These are phyloP conservation scores for Barnettozyma sucrosica DNA, from an alignment of 805 yeast species.

Conservation along the genomic window DNA sequence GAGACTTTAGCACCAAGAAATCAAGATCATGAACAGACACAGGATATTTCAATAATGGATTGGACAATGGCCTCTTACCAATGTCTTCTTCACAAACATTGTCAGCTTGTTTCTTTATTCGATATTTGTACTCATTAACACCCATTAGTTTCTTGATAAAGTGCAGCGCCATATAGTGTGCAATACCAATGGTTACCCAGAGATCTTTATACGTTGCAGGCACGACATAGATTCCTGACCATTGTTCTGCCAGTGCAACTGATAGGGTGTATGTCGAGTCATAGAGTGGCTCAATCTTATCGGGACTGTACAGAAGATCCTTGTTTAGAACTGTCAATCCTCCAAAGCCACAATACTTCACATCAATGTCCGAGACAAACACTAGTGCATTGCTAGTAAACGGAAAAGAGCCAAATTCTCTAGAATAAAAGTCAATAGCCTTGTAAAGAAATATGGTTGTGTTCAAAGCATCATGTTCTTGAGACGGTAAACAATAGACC, in stretches of 20 bases:
- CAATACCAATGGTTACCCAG: constrained; percentile 87
- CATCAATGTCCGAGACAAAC: constrained; percentile 56
- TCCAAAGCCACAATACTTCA: constrained; percentile 57
- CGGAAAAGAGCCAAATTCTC: constrained; percentile 91
- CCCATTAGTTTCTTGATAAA: constrained; percentile 74
- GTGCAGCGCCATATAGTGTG: constrained; percentile 74
- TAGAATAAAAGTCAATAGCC: constrained; percentile 77
- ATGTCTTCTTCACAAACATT: constrained; percentile 66
- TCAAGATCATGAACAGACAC: constrained; percentile 53
- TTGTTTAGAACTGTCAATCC: constrained; percentile 64
- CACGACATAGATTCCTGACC: constrained; percentile 89
- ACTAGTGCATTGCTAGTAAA: constrained; percentile 75
- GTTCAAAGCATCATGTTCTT: constrained; percentile 51
- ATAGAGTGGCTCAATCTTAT: constrained; percentile 73
- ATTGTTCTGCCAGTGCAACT: constrained; percentile 74
- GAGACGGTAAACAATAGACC: constrained; percentile 60
- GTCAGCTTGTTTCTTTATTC: constrained; percentile 60
- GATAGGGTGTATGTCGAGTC: constrained; percentile 61
- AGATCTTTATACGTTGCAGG: constrained; percentile 74
- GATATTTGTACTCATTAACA: constrained; percentile 68
- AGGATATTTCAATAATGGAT: constrained; percentile 62
- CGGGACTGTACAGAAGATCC: constrained; percentile 62
- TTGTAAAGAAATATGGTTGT: constrained; percentile 70
- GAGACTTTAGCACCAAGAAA: constrained; percentile 75
- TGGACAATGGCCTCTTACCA: constrained; percentile 76